Percentiles rank a stretch among this genome's conserved stretches.
phyloP scores from a whole-genome alignment of 352 stramenopile genomes.

The Phytophthora agathidicida region DNA sequence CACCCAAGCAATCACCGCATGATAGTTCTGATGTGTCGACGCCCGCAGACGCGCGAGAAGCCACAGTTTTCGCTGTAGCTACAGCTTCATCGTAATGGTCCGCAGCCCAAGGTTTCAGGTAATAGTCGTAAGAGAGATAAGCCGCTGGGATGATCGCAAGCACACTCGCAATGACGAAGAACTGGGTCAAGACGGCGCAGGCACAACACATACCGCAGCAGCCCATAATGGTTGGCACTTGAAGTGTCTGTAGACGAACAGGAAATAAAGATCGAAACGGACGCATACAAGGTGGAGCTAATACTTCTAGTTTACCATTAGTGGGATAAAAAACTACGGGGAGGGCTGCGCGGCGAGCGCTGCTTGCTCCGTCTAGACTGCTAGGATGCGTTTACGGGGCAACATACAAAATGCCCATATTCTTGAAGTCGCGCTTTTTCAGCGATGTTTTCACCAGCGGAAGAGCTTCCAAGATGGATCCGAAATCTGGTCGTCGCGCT shows the following conservation, averaged over 20 bases:
- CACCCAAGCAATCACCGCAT: slow-evolving; percentile 47
- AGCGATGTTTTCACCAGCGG: slow-evolving; percentile 80
- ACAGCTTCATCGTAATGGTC: slow-evolving; percentile 41
- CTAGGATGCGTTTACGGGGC: slow-evolving; percentile 15
- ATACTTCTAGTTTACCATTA: slow-evolving; percentile 47
- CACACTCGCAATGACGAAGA: slow-evolving; percentile 32
- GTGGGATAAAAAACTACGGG: slow-evolving; percentile 27
- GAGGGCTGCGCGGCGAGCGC: slow-evolving; percentile 5
- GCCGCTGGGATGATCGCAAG: slow-evolving; percentile 39
- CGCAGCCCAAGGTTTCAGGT: slow-evolving; percentile 51
- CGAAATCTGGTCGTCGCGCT: slow-evolving; percentile 74
- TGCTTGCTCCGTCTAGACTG: slow-evolving; percentile 21
- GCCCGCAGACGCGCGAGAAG: slow-evolving; percentile 14
- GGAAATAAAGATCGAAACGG: too few relatives aligned
- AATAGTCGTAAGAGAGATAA: slow-evolving; percentile 53
- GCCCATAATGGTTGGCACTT: slow-evolving; percentile 11
- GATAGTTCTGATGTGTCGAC: slow-evolving; percentile 24
- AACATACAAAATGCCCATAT: slow-evolving; percentile 69
- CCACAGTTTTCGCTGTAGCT: slow-evolving; percentile 2
- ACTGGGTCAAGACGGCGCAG: slow-evolving; percentile 33
- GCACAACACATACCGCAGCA: slow-evolving; percentile 30
- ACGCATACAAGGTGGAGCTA: slow-evolving; percentile 21
- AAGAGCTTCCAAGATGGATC: slow-evolving; percentile 75
- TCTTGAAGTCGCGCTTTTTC: slow-evolving; percentile 89
- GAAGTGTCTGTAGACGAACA: too few relatives aligned